Conservation (phyloP, 2,329 filamentous ascomycete genomes). For the Neofusicoccum sp. region DNA sequence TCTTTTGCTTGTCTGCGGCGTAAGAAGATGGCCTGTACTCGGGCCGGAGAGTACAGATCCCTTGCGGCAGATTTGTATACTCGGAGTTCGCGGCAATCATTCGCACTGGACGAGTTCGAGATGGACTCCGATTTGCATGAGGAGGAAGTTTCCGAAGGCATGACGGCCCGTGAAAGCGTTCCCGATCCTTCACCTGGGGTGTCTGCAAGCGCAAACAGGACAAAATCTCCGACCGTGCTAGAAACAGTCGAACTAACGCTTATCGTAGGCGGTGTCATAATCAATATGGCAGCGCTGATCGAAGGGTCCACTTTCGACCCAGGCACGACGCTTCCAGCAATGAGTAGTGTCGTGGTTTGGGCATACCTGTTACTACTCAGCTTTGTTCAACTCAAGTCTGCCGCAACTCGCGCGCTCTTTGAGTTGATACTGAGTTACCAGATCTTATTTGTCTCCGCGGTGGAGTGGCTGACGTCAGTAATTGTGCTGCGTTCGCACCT, state of each 20-base stretch:
- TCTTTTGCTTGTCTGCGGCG: conserved; percentile 38
- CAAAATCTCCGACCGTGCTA: conserved; percentile 70
- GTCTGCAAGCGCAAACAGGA: conserved; percentile 57
- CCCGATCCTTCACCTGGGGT: too few relatives aligned
- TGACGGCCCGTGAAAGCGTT: too few relatives aligned
- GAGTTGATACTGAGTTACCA: conserved; percentile 81
- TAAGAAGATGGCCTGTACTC: conserved; percentile 47
- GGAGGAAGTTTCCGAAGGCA: too few relatives aligned
- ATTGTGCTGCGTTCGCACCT: conserved; percentile 83
- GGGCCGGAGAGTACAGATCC: conserved; percentile 59
- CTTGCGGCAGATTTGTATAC: too few relatives aligned
- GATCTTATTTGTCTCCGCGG: conserved; percentile 79
- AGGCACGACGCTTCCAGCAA: conserved; percentile 41
- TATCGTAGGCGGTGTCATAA: conserved; percentile 68
- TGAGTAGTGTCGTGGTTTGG: conserved; percentile 75
- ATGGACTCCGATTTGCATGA: too few relatives aligned
- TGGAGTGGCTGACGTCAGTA: conserved; percentile 77
- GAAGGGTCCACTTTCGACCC: conserved; percentile 41
- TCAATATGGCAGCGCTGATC: conserved; percentile 68
- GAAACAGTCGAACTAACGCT: conserved; percentile 75
- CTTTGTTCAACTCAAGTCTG: conserved; percentile 62
- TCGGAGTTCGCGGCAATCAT: too few relatives aligned
- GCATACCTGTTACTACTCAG: conserved; percentile 76
- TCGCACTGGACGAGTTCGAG: too few relatives aligned
- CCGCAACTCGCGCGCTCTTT: too few relatives aligned